phyloP scores from a whole-genome alignment of 1,139 yeast genomes.

The Entelexis sorbosivorans region DNA sequence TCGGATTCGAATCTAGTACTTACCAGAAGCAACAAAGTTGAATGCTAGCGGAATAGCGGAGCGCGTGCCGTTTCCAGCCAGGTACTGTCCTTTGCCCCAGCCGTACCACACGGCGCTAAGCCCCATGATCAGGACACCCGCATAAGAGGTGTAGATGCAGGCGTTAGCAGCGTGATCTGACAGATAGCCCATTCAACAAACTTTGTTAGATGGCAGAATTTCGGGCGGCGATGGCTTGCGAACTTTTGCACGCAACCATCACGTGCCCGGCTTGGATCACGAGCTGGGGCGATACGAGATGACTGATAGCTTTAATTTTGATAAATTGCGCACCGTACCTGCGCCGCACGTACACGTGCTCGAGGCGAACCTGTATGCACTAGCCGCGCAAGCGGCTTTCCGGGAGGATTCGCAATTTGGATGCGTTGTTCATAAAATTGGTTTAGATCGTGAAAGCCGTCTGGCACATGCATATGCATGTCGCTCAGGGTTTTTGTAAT shows the following conservation, averaged over 20 bases:
- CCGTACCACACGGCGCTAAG: constrained; percentile 29
- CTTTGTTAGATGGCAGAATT: not conserved
- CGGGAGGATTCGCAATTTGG: too few relatives aligned
- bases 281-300: not conserved
- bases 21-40: constrained; percentile 81
- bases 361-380: too few relatives aligned
- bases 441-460: too few relatives aligned
- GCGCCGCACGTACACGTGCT: too few relatives aligned
- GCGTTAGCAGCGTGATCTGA: constrained; percentile 52
- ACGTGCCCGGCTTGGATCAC: not conserved
- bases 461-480: too few relatives aligned
- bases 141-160: constrained; percentile 64
- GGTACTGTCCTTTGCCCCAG: constrained; percentile 39
- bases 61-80: constrained; percentile 72
- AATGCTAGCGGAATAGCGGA: constrained; percentile 69
- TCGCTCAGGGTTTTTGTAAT: too few relatives aligned
- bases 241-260: not conserved
- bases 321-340: too few relatives aligned
- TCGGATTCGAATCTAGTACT: constrained; percentile 32
- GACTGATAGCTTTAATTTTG: not conserved
- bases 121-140: constrained; percentile 42
- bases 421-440: too few relatives aligned
- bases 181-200: constrained; percentile 17
- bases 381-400: too few relatives aligned
- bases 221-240: not conserved